These are phyloP conservation scores for Salix koriyanagi DNA, from an alignment of 345 rosid genomes.

Conservation along the genomic window DNA sequence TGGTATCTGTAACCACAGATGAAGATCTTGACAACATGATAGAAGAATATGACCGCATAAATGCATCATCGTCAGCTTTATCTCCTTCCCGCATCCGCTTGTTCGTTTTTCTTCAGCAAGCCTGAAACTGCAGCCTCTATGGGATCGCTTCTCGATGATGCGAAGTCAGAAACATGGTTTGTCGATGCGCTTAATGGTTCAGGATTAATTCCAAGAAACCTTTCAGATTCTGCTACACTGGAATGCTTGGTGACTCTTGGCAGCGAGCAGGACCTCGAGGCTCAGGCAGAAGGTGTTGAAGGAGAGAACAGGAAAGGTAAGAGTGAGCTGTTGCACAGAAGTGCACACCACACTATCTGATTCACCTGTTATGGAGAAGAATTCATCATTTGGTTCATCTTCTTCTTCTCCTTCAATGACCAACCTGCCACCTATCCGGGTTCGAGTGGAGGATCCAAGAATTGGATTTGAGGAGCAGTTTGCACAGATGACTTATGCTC, in stretches of 20 bases:
- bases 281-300: constrained; percentile 17
- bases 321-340: constrained; percentile 32
- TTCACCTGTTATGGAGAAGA: constrained; percentile 51
- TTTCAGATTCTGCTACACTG: constrained; percentile 59
- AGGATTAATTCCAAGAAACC: constrained; percentile 53
- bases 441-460: constrained; percentile 37
- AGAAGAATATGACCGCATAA: constrained; percentile 66
- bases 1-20: constrained; percentile 65
- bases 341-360: constrained; percentile 50
- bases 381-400: constrained; percentile 54
- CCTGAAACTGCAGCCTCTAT: constrained; percentile 72
- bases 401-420: constrained; percentile 67
- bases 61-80: constrained; percentile 26
- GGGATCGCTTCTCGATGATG: constrained; percentile 59
- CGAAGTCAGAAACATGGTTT: constrained; percentile 81
- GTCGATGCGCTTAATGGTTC: constrained; percentile 75
- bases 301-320: constrained; percentile 30
- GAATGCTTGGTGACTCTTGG: constrained; percentile 55
- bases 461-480: constrained; percentile 55
- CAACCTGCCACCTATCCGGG: constrained; percentile 64
- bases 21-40: constrained; percentile 86
- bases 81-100: constrained; percentile 51
- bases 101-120: constrained; percentile 57
- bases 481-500: constrained; percentile 43
- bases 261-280: constrained; percentile 26